Evolutionary conservation across 2,329 filamentous ascomycete genomes (phyloP), one percentile per base, ranked within the genome.

Genomic region (Leptosphaerulina australis): DNA sequence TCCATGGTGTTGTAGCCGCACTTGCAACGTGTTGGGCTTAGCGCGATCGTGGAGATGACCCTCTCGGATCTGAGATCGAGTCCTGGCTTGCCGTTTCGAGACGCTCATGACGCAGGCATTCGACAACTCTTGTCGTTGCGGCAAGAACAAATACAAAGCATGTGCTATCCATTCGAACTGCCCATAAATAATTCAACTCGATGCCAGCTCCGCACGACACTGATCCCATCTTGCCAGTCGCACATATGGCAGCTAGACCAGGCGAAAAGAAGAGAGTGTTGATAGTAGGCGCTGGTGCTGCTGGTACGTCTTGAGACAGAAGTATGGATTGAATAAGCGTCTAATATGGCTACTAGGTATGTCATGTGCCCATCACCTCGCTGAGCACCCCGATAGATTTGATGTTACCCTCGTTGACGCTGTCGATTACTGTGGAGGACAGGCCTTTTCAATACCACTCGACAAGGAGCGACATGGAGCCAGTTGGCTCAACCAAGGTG

Each of bases 281-380:
- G 6, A 62, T 75, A 39, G 71, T 75, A 12, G 73, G 73, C 25
- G 71, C 73, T 38, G 73, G 73, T 37, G 73, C 73, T 47, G 72
- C 72, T 46, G 72, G 73, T 74, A 63, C 29, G 58, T 58, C 25
- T 31, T 11, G 15, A 40, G 11, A 12, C 5, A 9, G 15, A 6
- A 18, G 11, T 10, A 3, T 14, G 3, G 5, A 25, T 15, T 8
- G 11, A 14, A 33, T 34, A 18, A 20, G 24, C 14, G 15, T 28
- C 25, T 41, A 44, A 44, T 12, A 28, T 9, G 30, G 3, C 9
- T 29, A 14, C n/a, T 40, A 79, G 78, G 77, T 59, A 80, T 80
- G 85, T 83, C 83, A 45, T 88, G 85, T 67, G 86, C 86, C 9
- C 79, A 85, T 22, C 86, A 86, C 22, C 78, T 89, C 21, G 80